Evolutionary conservation across 2,329 filamentous ascomycete species (phyloP), one percentile per base, ranked within the genome.

Genomic region (Mycogone perniciosa): DNA sequence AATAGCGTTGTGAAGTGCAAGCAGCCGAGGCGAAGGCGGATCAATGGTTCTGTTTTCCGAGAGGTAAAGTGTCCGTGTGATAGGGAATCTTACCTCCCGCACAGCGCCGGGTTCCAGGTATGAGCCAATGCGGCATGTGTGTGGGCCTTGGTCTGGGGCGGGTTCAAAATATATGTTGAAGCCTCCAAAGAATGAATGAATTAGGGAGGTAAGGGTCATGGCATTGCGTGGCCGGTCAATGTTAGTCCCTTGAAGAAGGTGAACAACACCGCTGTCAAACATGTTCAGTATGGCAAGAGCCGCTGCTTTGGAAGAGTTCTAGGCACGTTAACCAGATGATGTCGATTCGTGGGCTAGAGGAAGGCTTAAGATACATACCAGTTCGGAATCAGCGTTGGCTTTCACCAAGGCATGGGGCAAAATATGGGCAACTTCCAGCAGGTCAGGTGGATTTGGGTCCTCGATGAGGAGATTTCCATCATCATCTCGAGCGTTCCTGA

Each of bases 181-280:
- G 30, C 56, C 46, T 29, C 57, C 57, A 51, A 62, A 59, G 2
- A 20, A 31, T 10, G 43, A n/a, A 29, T 60, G 59, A 29, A 51
- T 44, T n/a, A 26, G 46, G 8, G 35, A 35, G 9, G 56, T 60
- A 11, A 62, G 56, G 4, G 58, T 55, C 3, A 61, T 31, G 13
- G 70, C 69, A 56, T 75, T 74, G 27, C 57, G 54, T 27, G 68
- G 67, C 44, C 64, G 62, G 55, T 74, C 68, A 48, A 74, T 71
- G 7, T 71, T 60, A 30, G 54, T 48, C 44, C 69, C 69, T 40
- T 71, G 60, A 44, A 73, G 71, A 1, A 71, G 47, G 56, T 66
- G 57, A 7, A 59, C 58, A 34, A 66, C 59, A 29, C 62, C 65
- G 31, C 45, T 56, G 51, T 72, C 68, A 51, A 74, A 71, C 68